Conservation (phyloP, 2,329 filamentous ascomycete species). For the Sclerotinia spermophila region DNA sequence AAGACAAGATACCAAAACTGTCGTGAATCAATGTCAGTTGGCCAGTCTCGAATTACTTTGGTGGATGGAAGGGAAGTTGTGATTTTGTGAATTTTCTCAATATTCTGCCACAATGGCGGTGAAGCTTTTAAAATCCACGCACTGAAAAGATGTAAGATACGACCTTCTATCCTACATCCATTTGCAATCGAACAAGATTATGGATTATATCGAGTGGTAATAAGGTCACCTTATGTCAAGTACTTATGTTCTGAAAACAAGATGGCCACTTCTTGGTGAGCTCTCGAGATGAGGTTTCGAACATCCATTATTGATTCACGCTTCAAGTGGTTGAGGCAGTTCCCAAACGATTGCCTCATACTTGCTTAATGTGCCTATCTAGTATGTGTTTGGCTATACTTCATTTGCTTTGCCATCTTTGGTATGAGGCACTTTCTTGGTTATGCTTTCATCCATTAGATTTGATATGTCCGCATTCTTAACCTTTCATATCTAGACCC, state of each 20-base stretch:
- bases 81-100: neutral
- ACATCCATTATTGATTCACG: neutral
- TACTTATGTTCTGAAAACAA: neutral
- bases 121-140: too few relatives aligned
- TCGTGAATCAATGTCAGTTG: neutral
- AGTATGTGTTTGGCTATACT: neutral
- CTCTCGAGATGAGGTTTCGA: neutral
- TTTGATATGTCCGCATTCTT: too few relatives aligned
- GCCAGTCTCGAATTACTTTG: neutral
- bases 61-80: neutral
- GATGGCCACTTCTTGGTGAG: neutral
- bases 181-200: neutral
- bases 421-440: neutral
- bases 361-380: neutral
- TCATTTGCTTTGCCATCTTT: fast-evolving
- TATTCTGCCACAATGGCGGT: neutral
- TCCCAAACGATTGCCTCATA: neutral
- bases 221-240: neutral
- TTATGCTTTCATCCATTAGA: neutral
- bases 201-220: neutral
- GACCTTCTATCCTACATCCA: neutral
- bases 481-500: too few relatives aligned
- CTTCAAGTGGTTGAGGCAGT: neutral
- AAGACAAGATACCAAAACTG: neutral
- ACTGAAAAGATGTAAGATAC: neutral